Evolutionary conservation across 495 filamentous ascomycete genomes (phyloP).

Genomic region (Ascodesmis nigricans): DNA sequence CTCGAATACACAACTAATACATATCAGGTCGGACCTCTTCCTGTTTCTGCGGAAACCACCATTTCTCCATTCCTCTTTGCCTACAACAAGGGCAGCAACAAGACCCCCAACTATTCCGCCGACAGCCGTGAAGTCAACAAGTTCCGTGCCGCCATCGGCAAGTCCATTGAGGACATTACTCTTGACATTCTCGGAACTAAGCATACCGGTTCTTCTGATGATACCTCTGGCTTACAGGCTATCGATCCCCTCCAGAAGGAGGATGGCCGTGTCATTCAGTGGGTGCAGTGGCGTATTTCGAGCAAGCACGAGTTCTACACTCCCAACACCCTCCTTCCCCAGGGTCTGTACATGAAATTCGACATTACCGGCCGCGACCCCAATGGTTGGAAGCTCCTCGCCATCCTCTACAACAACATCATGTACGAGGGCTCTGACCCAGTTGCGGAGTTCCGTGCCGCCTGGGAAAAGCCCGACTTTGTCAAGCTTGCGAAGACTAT

Average conservation of each 20-base stretch:
- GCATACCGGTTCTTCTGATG: too few species aligned
- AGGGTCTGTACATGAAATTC: conserved; percentile 22
- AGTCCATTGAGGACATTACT: conserved; percentile 24
- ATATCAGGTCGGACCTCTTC: conserved; percentile 28
- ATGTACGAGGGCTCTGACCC: conserved; percentile 25
- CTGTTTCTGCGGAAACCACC: conserved; percentile 23
- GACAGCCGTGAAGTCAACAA: conserved; percentile 17
- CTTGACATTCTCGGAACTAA: conserved; percentile 18
- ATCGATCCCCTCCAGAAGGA: conserved; percentile 26
- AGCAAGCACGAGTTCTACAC: conserved; percentile 23
- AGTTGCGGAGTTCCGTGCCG: conserved; percentile 26
- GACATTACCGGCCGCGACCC: conserved; percentile 29
- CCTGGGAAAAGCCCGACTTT: conserved; percentile 26
- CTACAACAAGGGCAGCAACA: conserved; percentile 25
- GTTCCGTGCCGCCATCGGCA: conserved; percentile 21
- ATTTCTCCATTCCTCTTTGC: conserved; percentile 25
- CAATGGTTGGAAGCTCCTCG: conserved; percentile 27
- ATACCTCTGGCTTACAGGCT: conserved; percentile 25
- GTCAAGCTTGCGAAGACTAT: conserved; percentile 24
- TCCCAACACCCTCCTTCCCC: conserved; percentile 25
- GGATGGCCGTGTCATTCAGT: conserved; percentile 24
- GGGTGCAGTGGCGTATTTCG: conserved; percentile 29
- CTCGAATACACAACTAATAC: not conserved
- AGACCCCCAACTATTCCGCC: conserved; percentile 25
- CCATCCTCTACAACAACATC: conserved; percentile 30